phyloP scores from a whole-genome alignment of 129 eudicot genomes.

The Flaveria trinervia region DNA sequence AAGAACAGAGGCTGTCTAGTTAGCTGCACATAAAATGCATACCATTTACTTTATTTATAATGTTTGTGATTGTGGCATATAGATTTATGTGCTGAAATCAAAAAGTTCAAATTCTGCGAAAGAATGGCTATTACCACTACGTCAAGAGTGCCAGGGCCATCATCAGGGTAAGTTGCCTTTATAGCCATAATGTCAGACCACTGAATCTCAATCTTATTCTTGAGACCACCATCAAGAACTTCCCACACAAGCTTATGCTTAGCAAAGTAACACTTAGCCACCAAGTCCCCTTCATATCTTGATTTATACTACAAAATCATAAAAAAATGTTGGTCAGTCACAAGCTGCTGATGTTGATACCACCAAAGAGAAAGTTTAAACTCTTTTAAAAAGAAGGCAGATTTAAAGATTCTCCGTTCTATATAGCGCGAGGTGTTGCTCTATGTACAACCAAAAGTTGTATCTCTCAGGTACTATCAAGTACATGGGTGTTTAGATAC shows the following conservation, averaged over 20 bases:
- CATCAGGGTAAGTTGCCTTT: constrained; percentile 84
- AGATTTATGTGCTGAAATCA: background rate
- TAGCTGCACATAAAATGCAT: constrained; percentile 32
- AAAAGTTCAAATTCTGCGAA: background rate
- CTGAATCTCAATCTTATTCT: constrained; percentile 92
- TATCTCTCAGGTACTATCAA: background rate
- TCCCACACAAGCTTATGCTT: constrained; percentile 99
- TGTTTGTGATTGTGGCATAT: background rate
- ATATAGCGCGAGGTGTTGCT: background rate
- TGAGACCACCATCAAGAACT: constrained; percentile 96
- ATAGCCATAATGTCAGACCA: constrained; percentile 95
- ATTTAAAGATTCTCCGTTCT: no score
- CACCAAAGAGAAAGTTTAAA: background rate
- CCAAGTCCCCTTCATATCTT: constrained; percentile 94
- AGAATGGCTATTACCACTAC: constrained; percentile 65
- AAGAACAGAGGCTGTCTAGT: constrained; percentile 46
- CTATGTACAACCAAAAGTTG: background rate
- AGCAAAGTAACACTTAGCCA: constrained; percentile 94
- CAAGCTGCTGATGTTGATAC: background rate
- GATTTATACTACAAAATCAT: constrained; percentile 70
- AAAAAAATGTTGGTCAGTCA: constrained; percentile 12
- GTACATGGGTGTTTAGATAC: no score
- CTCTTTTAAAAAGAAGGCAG: background rate
- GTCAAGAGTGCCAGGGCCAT: constrained; percentile 88
- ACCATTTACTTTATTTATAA: constrained; percentile 9